Evolutionary conservation across 1,284 basidiomycete species (phyloP), one percentile per base, ranked within the genome.

Genomic region (Microbotryum silenes-acaulis): DNA sequence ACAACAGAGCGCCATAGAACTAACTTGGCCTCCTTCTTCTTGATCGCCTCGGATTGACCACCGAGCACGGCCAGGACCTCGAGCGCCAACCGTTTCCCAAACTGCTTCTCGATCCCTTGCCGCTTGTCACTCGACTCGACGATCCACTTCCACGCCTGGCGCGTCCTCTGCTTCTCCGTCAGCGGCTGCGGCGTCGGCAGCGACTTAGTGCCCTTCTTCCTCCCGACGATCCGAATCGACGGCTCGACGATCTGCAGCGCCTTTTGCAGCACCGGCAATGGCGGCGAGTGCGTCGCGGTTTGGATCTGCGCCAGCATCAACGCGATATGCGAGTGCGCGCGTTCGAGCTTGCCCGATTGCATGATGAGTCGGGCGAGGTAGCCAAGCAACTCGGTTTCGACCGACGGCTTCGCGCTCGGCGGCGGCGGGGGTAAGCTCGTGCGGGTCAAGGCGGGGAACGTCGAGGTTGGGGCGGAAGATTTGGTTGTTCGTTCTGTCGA

Each of bases 61-160:
- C 74, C 72, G 23, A 77, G 57, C 20, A 78, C 74, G 9, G 72
- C 73, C 23, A 77, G 37, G 42, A 77, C 71, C 66, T 78, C 77
- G 2, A 67, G 65, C 4, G 76, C 77, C 33, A 78, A 57, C 37
- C 77, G 65, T 45, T 64, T 71, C 14, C 73, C 72, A 57, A 78
- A 66, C 31, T 63, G 64, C 31, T 74, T 68, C 64, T 77, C 76
- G 27, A 54, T 47, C 29, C 53, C 60, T 21, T 67, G 67, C 6
- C 76, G 56, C 63, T 75, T 76, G 44, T 75, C 73, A 62, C 73
- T 74, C 21, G 77, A 76, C 25, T 76, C 74, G 46, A 77, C 73
- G 62, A 78, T 77, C 71, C 73, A 75, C 21, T 64, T 62, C 51
- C 77, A 72, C n/a, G 72, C 77, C 60, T 74, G 72, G 12, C 76